Evolutionary conservation across 768 basidiomycete species (phyloP), one percentile per base, ranked within the genome.

Genomic region (Dentipellis fragilis): DNA sequence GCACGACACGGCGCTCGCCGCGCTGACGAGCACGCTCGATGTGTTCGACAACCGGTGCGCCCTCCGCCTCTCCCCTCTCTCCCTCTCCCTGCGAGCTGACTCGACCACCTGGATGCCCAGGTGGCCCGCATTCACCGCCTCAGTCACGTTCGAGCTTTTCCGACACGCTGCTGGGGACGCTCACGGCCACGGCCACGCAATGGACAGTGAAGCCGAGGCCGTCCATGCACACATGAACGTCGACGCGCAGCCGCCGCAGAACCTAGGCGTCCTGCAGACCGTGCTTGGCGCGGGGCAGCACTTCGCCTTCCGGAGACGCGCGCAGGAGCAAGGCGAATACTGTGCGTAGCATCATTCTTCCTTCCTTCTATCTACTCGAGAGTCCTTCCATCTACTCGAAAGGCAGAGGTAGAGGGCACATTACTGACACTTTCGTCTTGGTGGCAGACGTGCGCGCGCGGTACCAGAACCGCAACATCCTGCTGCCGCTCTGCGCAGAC

Each of bases 41-140:
- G 83, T 82, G 3, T 89, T 80, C 66, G 85, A 90, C 58, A 78
- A 86, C 4, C 77, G 74, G 86, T 47, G 35, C 14, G 22, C 42
- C 16, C n/a, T 52, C 35, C 22, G 47, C 16, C n/a, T n/a, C 35
- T 17, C 11, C 22, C 39, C n/a, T 35, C n/a, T 49, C 38, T 0
- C 9, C 42, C 48, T 55, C 19, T 4, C n/a, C 14, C 19, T 14
- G 14, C 1, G 14, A 16, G 16, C 40, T 16, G 14, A n/a, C 23
- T 14, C 17, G 49, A 17, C 19, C 17, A 49, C 47, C 17, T 38
- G 23, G 34, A 12, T 3, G 14, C 9, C 8, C 56, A 83, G 84
- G 61, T 89, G 87, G 87, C 85, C 84, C 7, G 77, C 84, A 3
- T 89, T 89, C 68, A 84, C 86, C 0, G 81, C 85, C 1, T 79